Conservation (phyloP, 1,139 yeast species). For the Scheffersomyces quercinus region DNA sequence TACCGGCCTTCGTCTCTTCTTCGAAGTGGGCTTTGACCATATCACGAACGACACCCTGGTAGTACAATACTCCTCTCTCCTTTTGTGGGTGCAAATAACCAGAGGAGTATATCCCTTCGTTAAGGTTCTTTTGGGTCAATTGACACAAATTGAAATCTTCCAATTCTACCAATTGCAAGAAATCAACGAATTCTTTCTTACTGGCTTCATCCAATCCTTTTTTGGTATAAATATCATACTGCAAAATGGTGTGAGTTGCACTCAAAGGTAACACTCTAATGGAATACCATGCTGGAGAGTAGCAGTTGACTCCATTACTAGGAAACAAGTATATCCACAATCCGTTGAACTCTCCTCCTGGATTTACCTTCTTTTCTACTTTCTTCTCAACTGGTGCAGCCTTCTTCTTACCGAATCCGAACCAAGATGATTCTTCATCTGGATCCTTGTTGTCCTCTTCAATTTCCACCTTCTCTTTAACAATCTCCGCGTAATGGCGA, state of each 20-base stretch:
- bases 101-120: conserved; percentile 57
- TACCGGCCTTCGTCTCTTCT: conserved; percentile 45
- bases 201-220: conserved; percentile 52
- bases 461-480: conserved; percentile 76
- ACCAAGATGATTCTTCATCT: conserved; percentile 46
- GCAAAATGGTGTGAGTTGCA: conserved; percentile 55
- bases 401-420: conserved; percentile 48
- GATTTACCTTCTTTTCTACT: conserved; percentile 34
- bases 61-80: conserved; percentile 58
- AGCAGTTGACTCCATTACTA: conserved; percentile 59
- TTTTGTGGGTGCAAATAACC: conserved; percentile 61
- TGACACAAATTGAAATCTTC: conserved; percentile 62
- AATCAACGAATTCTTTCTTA: conserved; percentile 62
- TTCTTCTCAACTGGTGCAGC: conserved; percentile 13
- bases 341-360: conserved; percentile 62
- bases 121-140: conserved; percentile 58
- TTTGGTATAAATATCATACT: conserved; percentile 62
- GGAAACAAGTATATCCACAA: conserved; percentile 64
- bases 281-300: conserved; percentile 67
- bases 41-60: conserved; percentile 56
- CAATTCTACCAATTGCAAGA: conserved; percentile 58
- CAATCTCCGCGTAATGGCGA: conserved; percentile 78
- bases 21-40: conserved; percentile 57
- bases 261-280: conserved; percentile 57
- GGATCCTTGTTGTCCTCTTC: conserved; percentile 93